Base-by-base conservation (phyloP, 164 flowering plant species). In the Macadamia tetraphylla region DNA sequence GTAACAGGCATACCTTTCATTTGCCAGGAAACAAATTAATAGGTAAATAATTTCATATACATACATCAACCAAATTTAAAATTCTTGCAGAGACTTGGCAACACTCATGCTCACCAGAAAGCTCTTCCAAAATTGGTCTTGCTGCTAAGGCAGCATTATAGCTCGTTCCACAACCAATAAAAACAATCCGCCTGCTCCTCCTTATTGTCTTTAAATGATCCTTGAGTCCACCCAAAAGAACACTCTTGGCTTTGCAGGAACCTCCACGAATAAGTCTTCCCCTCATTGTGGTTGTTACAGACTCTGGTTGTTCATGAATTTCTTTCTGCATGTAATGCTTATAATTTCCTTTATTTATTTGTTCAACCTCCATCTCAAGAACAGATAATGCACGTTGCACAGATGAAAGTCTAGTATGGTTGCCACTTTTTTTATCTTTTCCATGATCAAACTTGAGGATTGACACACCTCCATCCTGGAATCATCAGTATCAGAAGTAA, bases 301-400 rank as follows among this genome's bases (percentile, higher is more conserved):
- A 92, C 75, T 92, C 94, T 57, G 98, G 97, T 64, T 95, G 98
- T 71, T 95, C 99, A 77, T 92, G 97, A 69, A 95, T 95, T 78
- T 95, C 99, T 78, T 95, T 95, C 78, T 92, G 91, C 99, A 95
- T 95, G 64, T 90, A 95, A 74, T 95, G 97, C 66, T 95, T 91
- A 69, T 87, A 95, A 3, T 77, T 85, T 57, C 99, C 99, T 81
- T 95, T 95, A 58, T 90, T 92, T 76, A 95, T 95, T 81, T 95
- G 97, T 74, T 95, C 97, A 75, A 92, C 98, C 78, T 95, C 99
- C 99, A 95, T 88, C 78, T 92, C 91, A 57, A 95, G 88, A 74
- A 90, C 73, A 66, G 98, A 95, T 72, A 95, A 78, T 69, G 99
- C 98, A 64, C 98, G 91, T 70, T 92, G 88, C 67, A 95, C 94